Evolutionary conservation across 1,139 yeast species (phyloP), one percentile per base, ranked within the genome.

Genomic region (Debaryomyces sp.): DNA sequence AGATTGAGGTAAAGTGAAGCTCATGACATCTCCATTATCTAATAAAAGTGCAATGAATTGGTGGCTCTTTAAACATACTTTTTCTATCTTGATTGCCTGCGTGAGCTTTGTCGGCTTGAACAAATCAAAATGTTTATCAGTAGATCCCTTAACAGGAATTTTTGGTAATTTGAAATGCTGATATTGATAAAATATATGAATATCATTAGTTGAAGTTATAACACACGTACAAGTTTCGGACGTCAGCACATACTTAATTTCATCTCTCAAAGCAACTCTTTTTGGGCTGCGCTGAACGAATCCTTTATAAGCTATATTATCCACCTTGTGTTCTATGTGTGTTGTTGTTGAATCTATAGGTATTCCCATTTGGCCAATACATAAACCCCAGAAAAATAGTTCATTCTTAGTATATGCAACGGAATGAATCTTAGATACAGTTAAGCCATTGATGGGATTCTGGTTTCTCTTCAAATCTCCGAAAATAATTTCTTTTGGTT

Each of bases 321-420:
- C 63, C 2, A 69, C 50, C 29, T 66, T 66, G 40, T 67, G 63
- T 13, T 71, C 73, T 9, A 62, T 47, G 2, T 44, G 46, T 9
- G 33, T 3, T 3, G 55, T 50, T 5, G 47, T 46, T 3, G 61
- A 38, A 33, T 50, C 56, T 4, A 50, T 43, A 7, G 66, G 51
- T 41, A 82, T 74, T 1, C 96, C 96, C 85, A 92, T 84, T 62
- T 92, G 97, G 0, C 98, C 98, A 27, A 84, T 70, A 61, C 90
- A 89, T 29, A 87, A 68, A 0, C 98, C 98, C 96, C 96, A 90
- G 35, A 84, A 68, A 53, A 73, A 81, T 6, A 90, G 58, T 9
- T 76, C 78, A 32, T 75, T 65, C 26, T 71, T 73, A 0, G 87
- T 73, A 55, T 76, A 87, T 0, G 81, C 89, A 5, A 87, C 75